phyloP scores from a whole-genome alignment of 2,329 filamentous ascomycete genomes.

The Xylariaceae sp. region DNA sequence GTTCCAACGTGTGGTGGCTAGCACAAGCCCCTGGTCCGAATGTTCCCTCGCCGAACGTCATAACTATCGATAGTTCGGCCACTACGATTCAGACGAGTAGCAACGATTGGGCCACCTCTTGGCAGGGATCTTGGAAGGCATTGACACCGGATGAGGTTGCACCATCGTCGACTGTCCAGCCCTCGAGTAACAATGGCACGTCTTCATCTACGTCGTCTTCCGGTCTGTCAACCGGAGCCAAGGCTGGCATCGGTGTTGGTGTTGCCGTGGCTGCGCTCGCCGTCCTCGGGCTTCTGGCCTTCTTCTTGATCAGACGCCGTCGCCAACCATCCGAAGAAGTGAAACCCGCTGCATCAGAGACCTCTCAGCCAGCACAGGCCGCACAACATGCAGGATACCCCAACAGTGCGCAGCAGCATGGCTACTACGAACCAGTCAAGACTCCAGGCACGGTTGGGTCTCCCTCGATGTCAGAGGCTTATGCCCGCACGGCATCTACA shows the following conservation, averaged over 20 bases:
- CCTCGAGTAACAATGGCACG: constrained; percentile 2
- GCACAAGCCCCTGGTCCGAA: constrained; percentile 40
- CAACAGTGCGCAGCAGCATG: too few relatives aligned
- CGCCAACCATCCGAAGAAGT: constrained; percentile 12
- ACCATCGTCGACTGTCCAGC: constrained; percentile 9
- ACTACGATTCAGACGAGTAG: constrained; percentile 21
- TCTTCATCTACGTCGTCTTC: neutral
- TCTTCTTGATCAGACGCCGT: constrained; percentile 28
- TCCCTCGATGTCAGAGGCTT: constrained; percentile 8
- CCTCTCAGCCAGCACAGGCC: constrained; percentile 8
- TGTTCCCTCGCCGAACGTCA: constrained; percentile 21
- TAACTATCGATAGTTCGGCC: constrained; percentile 18
- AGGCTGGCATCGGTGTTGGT: constrained; percentile 35
- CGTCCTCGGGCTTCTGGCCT: constrained; percentile 20
- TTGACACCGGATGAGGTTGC: constrained; percentile 21
- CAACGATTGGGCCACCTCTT: constrained; percentile 33
- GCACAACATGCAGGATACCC: constrained; percentile 7
- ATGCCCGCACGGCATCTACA: constrained; percentile 7
- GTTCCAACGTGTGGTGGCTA: constrained; percentile 33
- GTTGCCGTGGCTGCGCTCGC: constrained; percentile 25
- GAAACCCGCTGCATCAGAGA: constrained; percentile 2
- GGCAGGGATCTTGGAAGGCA: constrained; percentile 30
- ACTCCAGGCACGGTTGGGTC: constrained; percentile 13
- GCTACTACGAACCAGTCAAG: constrained; percentile 24
- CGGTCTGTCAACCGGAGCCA: constrained; percentile 29